phyloP scores from a whole-genome alignment of 2,329 filamentous ascomycete species.

The Pseudogymnoascus sp. region DNA sequence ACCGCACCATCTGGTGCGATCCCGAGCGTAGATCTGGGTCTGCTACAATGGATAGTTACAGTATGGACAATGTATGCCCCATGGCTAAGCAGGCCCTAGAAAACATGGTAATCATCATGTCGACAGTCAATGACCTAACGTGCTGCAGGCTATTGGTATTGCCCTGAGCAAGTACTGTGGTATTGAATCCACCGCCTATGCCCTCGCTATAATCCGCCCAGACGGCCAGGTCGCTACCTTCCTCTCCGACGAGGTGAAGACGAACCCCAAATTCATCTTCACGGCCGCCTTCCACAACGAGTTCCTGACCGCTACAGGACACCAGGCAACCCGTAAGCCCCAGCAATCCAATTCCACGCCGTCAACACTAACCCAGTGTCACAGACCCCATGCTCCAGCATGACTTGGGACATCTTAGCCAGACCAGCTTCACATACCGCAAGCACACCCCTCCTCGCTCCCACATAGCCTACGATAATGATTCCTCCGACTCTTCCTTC shows the following conservation, averaged over 20 bases:
- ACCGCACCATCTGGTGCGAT: too few species aligned
- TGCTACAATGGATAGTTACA: too few species aligned
- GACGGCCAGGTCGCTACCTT: constrained; percentile 8
- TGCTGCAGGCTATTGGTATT: background rate
- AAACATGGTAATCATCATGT: background rate
- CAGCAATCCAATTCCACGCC: too few species aligned
- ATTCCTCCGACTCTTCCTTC: too few species aligned
- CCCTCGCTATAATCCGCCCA: background rate
- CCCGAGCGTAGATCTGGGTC: too few species aligned
- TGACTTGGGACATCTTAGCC: too few species aligned
- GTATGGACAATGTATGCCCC: too few species aligned
- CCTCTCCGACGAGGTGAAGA: background rate
- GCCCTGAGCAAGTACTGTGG: constrained; percentile 1
- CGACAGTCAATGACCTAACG: background rate
- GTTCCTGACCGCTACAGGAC: background rate
- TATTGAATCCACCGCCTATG: background rate
- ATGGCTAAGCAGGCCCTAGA: background rate
- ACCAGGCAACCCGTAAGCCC: background rate
- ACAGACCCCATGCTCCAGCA: too few species aligned
- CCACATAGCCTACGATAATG: too few species aligned
- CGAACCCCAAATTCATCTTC: background rate
- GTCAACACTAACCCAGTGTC: too few species aligned
- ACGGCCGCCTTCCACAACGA: background rate
- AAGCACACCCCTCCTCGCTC: too few species aligned
- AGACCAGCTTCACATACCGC: too few species aligned